These are phyloP conservation scores for Petunia hybrid DNA, from an alignment of 305 asterid species.

Conservation along the genomic window DNA sequence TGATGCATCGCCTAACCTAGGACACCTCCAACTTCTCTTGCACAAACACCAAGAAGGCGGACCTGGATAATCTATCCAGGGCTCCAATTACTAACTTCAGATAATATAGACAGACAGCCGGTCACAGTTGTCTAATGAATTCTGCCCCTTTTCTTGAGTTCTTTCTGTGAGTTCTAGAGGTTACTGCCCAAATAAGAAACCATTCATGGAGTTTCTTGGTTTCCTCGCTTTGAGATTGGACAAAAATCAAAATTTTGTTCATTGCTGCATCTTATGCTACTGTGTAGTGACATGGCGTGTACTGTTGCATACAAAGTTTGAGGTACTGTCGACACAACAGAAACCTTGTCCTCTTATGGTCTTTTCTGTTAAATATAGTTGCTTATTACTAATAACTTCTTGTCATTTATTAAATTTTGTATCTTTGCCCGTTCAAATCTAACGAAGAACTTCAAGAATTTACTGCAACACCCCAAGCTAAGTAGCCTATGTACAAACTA, in stretches of 20 bases:
- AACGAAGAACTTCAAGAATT: background rate
- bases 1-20: background rate
- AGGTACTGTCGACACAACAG: constrained; percentile 16
- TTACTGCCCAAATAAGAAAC: constrained; percentile 11
- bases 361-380: background rate
- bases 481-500: background rate
- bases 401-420: background rate
- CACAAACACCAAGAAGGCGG: constrained; percentile 6
- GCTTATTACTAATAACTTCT: background rate
- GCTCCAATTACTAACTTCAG: constrained; percentile 6
- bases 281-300: constrained; percentile 7
- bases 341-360: background rate
- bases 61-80: background rate
- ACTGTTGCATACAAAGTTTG: background rate
- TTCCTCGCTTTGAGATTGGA: background rate
- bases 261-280: background rate
- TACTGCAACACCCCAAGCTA: constrained; percentile 13
- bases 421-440: constrained; percentile 3
- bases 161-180: constrained; percentile 13
- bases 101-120: constrained; percentile 8
- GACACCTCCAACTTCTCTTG: constrained; percentile 19
- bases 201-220: constrained; percentile 13
- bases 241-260: background rate
- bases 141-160: background rate
- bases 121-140: background rate